Conservation (phyloP, 371 early-diverging fungal genomes). For the Actinomucor elegans region DNA sequence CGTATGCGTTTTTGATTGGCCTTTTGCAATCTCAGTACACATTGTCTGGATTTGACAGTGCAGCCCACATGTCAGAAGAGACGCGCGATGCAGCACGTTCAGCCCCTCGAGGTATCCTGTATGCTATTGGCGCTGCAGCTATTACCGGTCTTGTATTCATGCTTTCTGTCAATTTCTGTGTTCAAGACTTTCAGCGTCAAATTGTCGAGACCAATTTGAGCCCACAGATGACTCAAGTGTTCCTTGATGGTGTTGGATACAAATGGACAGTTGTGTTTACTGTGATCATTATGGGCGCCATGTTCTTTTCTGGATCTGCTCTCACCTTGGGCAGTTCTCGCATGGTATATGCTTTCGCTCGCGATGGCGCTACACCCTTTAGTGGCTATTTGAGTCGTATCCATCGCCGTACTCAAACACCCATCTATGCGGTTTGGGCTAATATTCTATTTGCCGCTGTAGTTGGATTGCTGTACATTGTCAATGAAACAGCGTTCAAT, state of each 20-base stretch:
- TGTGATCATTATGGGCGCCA: conserved; percentile 53
- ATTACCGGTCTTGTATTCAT: conserved; percentile 43
- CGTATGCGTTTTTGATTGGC: conserved; percentile 49
- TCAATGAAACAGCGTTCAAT: conserved; percentile 45
- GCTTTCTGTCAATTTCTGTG: conserved; percentile 40
- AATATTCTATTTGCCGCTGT: conserved; percentile 27
- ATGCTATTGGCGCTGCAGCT: conserved; percentile 47
- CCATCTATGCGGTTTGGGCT: conserved; percentile 34
- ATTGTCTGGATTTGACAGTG: conserved; percentile 71
- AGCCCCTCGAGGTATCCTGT: conserved; percentile 67
- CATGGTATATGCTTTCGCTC: conserved; percentile 75
- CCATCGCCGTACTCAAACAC: conserved; percentile 31
- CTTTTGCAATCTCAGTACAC: conserved; percentile 54
- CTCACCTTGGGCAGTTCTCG: conserved; percentile 59
- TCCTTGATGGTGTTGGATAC: conserved; percentile 61
- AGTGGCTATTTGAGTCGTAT: conserved; percentile 50
- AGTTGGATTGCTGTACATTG: conserved; percentile 43
- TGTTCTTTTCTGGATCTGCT: conserved; percentile 56
- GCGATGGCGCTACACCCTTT: conserved; percentile 69
- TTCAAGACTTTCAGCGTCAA: conserved; percentile 40
- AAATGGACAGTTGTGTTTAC: conserved; percentile 51
- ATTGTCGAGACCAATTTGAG: conserved; percentile 47
- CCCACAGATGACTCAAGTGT: conserved; percentile 53
- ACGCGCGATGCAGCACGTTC: conserved; percentile 63
- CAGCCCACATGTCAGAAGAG: conserved; percentile 80